These are phyloP conservation scores for Aspergillus neoniger DNA, from an alignment of 2,329 filamentous ascomycete species.

Conservation along the genomic window DNA sequence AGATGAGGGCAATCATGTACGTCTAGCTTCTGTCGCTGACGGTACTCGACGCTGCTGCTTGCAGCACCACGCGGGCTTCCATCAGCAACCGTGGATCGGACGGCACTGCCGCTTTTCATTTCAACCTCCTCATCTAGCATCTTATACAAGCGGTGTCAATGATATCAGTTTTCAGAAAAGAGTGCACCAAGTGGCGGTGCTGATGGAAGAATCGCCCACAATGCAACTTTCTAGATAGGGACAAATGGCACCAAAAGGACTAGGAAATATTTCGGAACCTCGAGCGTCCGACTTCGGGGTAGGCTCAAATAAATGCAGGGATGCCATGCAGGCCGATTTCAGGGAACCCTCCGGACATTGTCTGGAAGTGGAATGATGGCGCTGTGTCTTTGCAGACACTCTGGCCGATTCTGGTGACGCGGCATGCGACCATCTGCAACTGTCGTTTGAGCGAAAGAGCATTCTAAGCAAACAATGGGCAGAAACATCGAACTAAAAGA, in stretches of 20 bases:
- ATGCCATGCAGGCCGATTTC: not conserved
- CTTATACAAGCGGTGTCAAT: not conserved
- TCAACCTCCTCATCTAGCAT: conserved; percentile 11
- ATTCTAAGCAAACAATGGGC: not conserved
- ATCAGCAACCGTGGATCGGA: conserved; percentile 7
- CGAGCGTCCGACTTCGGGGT: not conserved
- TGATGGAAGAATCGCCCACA: not conserved
- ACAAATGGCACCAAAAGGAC: not conserved
- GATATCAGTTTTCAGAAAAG: not conserved
- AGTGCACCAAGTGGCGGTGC: not conserved
- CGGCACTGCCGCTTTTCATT: conserved; percentile 17
- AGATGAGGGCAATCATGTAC: not conserved
- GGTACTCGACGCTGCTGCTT: conserved; percentile 8
- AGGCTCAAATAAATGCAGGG: not conserved
- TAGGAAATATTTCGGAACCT: not conserved
- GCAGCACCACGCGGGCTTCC: not conserved
- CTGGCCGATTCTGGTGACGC: not conserved
- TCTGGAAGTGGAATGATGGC: not conserved
- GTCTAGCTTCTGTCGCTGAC: conserved; percentile 20
- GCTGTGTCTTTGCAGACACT: not conserved
- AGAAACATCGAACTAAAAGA: not conserved
- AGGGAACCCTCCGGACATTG: not conserved
- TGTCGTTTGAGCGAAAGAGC: not conserved
- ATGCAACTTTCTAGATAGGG: not conserved
- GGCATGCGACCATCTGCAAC: not conserved